Percentiles rank a stretch among this genome's conserved stretches.
phyloP scores from a whole-genome alignment of 176 grass and related monocot genomes.

The Cenchrus americanus region DNA sequence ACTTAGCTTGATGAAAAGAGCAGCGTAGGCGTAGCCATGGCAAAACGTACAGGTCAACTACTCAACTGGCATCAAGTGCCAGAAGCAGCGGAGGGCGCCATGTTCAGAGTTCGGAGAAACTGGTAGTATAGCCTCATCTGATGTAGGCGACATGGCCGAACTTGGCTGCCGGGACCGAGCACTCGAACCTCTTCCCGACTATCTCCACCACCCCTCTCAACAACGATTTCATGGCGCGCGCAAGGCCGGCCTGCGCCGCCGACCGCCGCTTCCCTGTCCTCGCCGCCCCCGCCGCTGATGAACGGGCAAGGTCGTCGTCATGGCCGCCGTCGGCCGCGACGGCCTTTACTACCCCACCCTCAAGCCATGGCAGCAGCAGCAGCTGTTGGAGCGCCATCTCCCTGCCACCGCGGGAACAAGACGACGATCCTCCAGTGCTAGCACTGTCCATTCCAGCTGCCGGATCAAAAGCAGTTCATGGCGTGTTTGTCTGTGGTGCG shows the following conservation, averaged over 20 bases:
- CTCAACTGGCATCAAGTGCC: background rate
- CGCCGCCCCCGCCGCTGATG: background rate
- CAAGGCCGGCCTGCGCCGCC: background rate
- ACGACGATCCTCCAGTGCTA: background rate
- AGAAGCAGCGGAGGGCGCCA: background rate
- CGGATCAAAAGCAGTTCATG: background rate
- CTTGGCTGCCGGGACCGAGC: slow-evolving; percentile 43
- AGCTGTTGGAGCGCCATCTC: background rate
- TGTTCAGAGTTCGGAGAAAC: background rate
- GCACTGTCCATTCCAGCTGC: background rate
- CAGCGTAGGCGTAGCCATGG: background rate
- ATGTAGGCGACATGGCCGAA: slow-evolving; percentile 51
- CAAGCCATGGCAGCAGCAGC: background rate
- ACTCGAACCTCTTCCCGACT: slow-evolving; percentile 14
- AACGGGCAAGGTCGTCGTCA: background rate
- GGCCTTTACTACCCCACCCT: background rate
- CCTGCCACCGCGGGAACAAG: background rate
- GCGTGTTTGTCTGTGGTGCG: background rate
- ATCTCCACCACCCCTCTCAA: background rate
- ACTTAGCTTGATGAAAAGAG: background rate
- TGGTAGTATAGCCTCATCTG: slow-evolving; percentile 15
- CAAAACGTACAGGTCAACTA: background rate
- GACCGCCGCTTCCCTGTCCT: slow-evolving; percentile 6
- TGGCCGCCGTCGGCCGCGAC: background rate
- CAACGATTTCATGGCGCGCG: background rate